phyloP scores from a whole-genome alignment of 257 asterid genomes.

The Nicotiana sylvestris region DNA sequence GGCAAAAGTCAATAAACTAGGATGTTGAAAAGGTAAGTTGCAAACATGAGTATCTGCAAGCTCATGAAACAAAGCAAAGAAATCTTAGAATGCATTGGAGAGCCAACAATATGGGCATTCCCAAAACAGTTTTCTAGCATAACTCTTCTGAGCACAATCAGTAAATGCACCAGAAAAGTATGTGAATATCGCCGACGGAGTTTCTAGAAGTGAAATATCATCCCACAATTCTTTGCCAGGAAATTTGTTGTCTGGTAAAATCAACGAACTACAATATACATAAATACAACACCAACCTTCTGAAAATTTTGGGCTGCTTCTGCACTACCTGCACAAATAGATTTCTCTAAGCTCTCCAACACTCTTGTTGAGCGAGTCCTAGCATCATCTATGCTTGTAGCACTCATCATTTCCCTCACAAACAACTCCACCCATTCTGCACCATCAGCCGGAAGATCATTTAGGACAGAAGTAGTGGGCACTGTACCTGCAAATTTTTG shows the following conservation, averaged over 20 bases:
- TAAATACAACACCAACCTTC: constrained; percentile 40
- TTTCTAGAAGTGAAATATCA: neutral
- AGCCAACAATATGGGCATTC: neutral
- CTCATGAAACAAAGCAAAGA: neutral
- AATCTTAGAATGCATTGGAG: neutral
- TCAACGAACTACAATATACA: neutral
- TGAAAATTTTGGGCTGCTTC: constrained; percentile 47
- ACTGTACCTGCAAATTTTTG: constrained; percentile 27
- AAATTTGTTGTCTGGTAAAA: neutral
- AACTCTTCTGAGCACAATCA: neutral
- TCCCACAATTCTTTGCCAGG: neutral
- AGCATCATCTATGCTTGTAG: constrained; percentile 77
- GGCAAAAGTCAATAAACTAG: neutral
- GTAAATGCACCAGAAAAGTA: neutral
- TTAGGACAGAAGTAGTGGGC: constrained; percentile 27
- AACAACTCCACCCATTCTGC: constrained; percentile 75
- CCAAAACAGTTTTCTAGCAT: neutral
- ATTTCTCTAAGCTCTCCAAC: constrained; percentile 64
- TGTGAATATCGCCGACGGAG: neutral
- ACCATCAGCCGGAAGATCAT: constrained; percentile 55
- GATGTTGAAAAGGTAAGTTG: neutral
- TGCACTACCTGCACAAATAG: constrained; percentile 43
- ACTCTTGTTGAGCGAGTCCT: constrained; percentile 51
- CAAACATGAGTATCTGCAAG: neutral
- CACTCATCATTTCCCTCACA: constrained; percentile 63